These are phyloP conservation scores for Cotoneaster glaucophyllus DNA, from an alignment of 306 rosid genomes.

Conservation along the genomic window DNA sequence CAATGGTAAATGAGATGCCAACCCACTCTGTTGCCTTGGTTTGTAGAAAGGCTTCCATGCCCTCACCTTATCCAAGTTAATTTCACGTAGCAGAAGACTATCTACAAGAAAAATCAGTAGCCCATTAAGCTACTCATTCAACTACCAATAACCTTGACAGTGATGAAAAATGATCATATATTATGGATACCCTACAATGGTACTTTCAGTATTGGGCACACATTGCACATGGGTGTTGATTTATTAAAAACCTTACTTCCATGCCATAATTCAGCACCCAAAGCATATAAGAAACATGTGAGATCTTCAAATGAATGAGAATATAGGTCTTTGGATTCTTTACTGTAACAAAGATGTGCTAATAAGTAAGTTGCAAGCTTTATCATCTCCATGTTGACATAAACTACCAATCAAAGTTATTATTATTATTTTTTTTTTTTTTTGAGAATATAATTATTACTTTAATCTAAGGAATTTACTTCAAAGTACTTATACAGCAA, in stretches of 20 bases:
- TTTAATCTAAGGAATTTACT: neutral
- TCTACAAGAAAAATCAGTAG: conserved; percentile 40
- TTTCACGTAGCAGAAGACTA: conserved; percentile 60
- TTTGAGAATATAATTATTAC: no score
- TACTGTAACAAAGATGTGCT: neutral
- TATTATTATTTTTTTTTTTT: no score
- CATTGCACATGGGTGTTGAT: neutral
- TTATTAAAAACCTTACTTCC: neutral
- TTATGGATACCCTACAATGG: neutral
- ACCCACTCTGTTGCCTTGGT: conserved; percentile 43
- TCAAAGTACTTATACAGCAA: neutral
- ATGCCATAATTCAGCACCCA: neutral
- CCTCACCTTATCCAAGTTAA: conserved; percentile 85
- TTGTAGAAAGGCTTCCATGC: conserved; percentile 77
- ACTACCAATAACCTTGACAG: conserved; percentile 1
- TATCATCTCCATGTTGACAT: conserved; percentile 5
- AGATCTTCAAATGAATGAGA: conserved; percentile 4
- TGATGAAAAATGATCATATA: neutral
- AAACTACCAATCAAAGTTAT: neutral
- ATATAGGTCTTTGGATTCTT: neutral
- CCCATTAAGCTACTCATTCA: conserved; percentile 8
- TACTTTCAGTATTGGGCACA: neutral
- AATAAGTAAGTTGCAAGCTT: neutral
- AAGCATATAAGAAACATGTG: neutral
- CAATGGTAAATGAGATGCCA: conserved; percentile 43